Evolutionary conservation across 1,284 basidiomycete species (phyloP).

Genomic region (Inonotus hispidus): DNA sequence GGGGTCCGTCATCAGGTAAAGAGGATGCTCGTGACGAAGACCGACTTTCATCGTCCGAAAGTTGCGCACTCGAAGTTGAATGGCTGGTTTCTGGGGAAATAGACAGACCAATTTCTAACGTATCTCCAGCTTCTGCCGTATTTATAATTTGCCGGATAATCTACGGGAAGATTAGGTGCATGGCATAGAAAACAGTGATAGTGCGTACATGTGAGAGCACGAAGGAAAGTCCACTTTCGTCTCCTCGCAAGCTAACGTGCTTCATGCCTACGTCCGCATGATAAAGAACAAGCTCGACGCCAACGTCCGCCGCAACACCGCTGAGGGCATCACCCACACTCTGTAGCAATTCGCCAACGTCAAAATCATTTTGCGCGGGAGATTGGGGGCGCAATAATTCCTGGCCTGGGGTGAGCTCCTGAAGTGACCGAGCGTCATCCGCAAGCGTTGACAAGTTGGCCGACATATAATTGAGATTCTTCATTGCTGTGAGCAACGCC

Average conservation of each 20-base stretch:
- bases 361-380: constrained; percentile 39
- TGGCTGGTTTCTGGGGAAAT: constrained; percentile 36
- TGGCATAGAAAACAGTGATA: constrained; percentile 5
- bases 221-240: constrained; percentile 80
- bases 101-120: constrained; percentile 85
- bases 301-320: constrained; percentile 75
- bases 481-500: constrained; percentile 85
- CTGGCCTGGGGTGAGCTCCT: neutral
- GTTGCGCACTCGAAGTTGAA: constrained; percentile 17
- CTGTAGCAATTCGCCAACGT: constrained; percentile 70
- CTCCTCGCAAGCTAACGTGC: constrained; percentile 78
- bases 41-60: constrained; percentile 21
- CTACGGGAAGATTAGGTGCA: constrained; percentile 37
- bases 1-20: constrained; percentile 22
- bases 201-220: constrained; percentile 75
- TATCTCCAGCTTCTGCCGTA: constrained; percentile 65
- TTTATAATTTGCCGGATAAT: constrained; percentile 79
- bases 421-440: constrained; percentile 14
- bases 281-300: constrained; percentile 84
- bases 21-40: constrained; percentile 26
- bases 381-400: neutral
- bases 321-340: constrained; percentile 80
- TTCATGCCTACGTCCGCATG: constrained; percentile 83
- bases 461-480: constrained; percentile 85
- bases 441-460: constrained; percentile 64